Conservation (phyloP, 352 stramenopile genomes). For the Phytophthora pistaciae region DNA sequence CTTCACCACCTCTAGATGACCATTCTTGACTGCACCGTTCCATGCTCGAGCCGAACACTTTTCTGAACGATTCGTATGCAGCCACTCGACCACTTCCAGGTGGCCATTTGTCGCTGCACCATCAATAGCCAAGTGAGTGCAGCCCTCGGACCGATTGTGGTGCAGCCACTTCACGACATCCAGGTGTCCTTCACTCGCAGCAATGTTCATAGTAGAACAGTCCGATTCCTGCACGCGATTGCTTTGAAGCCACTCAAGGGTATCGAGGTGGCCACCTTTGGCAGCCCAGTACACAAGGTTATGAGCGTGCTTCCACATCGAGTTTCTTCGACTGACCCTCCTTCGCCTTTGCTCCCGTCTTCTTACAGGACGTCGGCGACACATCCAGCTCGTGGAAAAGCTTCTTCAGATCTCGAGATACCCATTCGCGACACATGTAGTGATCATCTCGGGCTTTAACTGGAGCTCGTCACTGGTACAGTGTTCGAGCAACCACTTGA, state of each 20-base stretch:
- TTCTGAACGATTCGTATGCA: background rate
- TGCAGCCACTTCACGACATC: background rate
- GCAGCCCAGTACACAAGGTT: background rate
- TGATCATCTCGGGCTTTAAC: background rate
- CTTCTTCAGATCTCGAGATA: background rate
- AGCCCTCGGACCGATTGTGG: background rate
- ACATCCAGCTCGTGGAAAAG: background rate
- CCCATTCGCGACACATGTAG: background rate
- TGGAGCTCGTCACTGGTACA: background rate
- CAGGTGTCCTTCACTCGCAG: background rate
- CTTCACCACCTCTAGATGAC: background rate
- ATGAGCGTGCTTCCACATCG: background rate
- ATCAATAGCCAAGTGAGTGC: background rate
- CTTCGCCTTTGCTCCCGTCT: background rate
- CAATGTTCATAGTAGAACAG: background rate
- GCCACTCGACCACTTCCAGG: background rate
- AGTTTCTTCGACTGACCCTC: background rate
- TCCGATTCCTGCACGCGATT: background rate
- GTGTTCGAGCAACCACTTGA: background rate
- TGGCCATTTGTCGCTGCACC: background rate
- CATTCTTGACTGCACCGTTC: background rate
- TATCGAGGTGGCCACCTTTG: background rate
- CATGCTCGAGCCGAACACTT: background rate
- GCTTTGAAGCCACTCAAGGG: background rate
- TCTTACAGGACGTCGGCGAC: background rate